Evolutionary conservation across 2,329 filamentous ascomycete genomes (phyloP), one percentile per base, ranked within the genome.

Genomic region (Neopestalotiopsis clavispora): DNA sequence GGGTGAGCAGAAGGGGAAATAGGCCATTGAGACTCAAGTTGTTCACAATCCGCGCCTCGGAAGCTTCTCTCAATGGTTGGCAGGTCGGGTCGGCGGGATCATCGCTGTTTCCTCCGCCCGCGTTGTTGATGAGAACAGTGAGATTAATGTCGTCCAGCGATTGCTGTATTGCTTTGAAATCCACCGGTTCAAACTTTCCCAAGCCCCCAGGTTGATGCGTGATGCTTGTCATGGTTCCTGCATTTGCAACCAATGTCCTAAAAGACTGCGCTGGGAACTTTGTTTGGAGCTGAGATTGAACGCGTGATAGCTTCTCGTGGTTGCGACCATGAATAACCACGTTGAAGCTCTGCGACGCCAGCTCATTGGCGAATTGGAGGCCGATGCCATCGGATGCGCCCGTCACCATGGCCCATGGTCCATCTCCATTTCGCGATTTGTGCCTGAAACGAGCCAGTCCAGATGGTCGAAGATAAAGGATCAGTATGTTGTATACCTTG

Each of bases 71-170:
- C 4, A 87, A 74, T 2, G 78, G 71, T 4, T 74, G 75, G 68
- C 79, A 85, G 1, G 74, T 69, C 4, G 78, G 75, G 67, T 77
- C 65, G 13, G 70, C 67, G 3, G 72, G 67, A 4, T 72, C 75
- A 12, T 84, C 84, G 20, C 87, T 67, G 3, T 72, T 67, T 4
- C 72, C 75, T 12, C 84, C 84, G 23, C 87, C 87, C 0, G 87
- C 84, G 74, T 89, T 90, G 77, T 90, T 90, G 72, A 90, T 76
- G 30, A 90, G 77, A 2, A 89, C 77, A 1, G 84, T 87, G 40
- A 90, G 76, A 69, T 83, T 76, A 45, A 85, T 74, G 64, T 77
- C 79, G 56, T 71, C 68, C 13, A 45, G 42, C 42, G 12, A 13
- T 14, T 45, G 1, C 4, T n/a, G 42, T 2, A 45, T 45, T 45